A percentile compares a stretch with the other conserved stretches of the same genome.
Conservation (phyloP, 202 grass and related monocot genomes). For the Schoenoplectus triqueter region DNA sequence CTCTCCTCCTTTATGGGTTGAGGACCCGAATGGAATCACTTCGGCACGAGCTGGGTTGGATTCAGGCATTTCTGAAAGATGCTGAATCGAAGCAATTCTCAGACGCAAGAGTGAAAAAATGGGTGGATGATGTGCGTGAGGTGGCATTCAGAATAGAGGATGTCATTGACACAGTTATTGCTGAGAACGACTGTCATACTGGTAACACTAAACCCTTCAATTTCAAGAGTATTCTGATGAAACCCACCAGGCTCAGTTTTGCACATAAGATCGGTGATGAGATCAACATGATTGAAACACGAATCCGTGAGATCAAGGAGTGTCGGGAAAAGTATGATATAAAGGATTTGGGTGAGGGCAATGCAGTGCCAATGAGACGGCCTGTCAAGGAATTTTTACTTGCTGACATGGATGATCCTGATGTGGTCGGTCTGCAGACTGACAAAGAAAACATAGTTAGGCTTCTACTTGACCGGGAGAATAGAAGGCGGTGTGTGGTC, state of each 20-base stretch:
- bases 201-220: neutral
- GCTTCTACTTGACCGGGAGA: neutral
- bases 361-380: neutral
- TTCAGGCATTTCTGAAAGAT: conserved; percentile 23
- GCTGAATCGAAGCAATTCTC: neutral
- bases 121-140: conserved; percentile 21
- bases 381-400: neutral
- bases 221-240: neutral
- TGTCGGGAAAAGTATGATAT: conserved; percentile 21
- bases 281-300: conserved; percentile 1
- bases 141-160: conserved; percentile 33
- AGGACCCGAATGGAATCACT: neutral
- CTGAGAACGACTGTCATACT: neutral
- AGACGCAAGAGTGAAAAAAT: neutral
- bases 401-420: conserved; percentile 17
- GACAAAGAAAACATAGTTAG: conserved; percentile 20
- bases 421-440: conserved; percentile 16
- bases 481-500: neutral
- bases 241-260: neutral
- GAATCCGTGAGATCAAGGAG: conserved; percentile 7
- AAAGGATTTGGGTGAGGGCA: neutral
- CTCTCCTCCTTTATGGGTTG: neutral
- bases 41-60: neutral
- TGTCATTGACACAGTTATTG: neutral
- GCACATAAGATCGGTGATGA: conserved; percentile 6